A percentile compares a stretch with the other conserved stretches of the same genome.
Conservation (phyloP, 495 filamentous ascomycete genomes). For the Lasiosphaeriaceae sp. region DNA sequence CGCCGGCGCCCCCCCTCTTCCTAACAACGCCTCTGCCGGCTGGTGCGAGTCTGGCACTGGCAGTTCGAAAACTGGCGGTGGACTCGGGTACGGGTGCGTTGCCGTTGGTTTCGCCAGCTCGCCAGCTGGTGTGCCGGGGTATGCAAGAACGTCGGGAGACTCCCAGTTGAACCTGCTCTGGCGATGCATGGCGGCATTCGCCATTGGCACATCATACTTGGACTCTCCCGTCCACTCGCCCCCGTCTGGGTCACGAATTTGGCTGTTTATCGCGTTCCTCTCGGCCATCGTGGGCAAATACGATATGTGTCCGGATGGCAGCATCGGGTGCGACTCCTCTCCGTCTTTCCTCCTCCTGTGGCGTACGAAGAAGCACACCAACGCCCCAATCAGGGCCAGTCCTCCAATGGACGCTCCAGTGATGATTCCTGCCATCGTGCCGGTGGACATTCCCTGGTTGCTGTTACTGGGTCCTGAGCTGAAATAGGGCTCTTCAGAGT, state of each 20-base stretch:
- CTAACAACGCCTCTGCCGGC: background rate
- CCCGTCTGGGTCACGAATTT: background rate
- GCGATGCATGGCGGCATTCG: conserved; percentile 8
- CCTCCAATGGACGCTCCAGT: conserved; percentile 16
- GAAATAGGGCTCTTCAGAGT: background rate
- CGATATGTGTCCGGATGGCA: conserved; percentile 17
- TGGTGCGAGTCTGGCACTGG: background rate
- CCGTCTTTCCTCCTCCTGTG: conserved; percentile 14
- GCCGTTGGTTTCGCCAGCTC: conserved; percentile 1
- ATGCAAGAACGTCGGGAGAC: conserved; percentile 24
- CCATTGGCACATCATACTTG: conserved; percentile 12
- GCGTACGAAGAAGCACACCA: conserved; percentile 22
- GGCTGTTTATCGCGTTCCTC: background rate
- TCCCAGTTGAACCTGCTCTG: conserved; percentile 30
- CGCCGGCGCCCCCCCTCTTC: background rate
- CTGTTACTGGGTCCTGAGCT: background rate
- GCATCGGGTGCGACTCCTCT: conserved; percentile 35
- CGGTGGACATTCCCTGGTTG: conserved; percentile 13
- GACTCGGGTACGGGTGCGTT: background rate
- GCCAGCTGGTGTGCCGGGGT: background rate
- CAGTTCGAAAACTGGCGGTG: conserved; percentile 1
- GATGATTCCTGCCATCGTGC: conserved; percentile 24
- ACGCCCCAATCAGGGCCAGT: conserved; percentile 14
- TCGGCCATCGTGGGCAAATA: conserved; percentile 8
- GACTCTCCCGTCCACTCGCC: background rate